A percentile compares a stretch with the other conserved stretches of the same genome.
Conservation (phyloP, 805 yeast species). For the Sugiyamaella valdiviana region DNA sequence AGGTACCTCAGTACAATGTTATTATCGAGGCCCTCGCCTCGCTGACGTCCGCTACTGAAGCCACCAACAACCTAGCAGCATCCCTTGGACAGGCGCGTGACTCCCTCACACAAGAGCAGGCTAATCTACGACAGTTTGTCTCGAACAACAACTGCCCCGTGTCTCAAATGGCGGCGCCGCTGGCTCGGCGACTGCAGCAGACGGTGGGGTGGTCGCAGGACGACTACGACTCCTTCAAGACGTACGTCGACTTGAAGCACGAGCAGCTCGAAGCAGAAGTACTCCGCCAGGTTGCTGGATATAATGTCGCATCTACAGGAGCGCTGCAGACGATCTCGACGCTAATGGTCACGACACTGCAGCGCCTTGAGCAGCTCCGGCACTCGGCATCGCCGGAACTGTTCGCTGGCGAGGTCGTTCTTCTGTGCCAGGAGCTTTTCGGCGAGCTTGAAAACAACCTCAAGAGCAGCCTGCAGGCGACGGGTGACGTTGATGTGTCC, state of each 20-base stretch:
- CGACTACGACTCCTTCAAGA: slow-evolving; percentile 13
- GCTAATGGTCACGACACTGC: slow-evolving; percentile 1
- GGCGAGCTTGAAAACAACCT: not conserved
- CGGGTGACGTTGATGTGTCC: not conserved
- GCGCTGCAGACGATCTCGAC: slow-evolving; percentile 6
- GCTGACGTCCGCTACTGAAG: not conserved
- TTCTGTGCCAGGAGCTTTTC: slow-evolving; percentile 3
- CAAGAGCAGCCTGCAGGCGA: not conserved
- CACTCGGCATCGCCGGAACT: not conserved
- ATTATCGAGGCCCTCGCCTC: not conserved
- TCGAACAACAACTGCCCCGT: not conserved
- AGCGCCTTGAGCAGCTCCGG: not conserved
- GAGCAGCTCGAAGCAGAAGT: slow-evolving; percentile 6
- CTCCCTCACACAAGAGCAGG: slow-evolving; percentile 9
- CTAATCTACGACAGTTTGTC: slow-evolving; percentile 4
- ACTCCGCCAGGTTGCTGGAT: not conserved
- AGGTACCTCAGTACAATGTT: slow-evolving; percentile 3
- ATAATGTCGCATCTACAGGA: not conserved
- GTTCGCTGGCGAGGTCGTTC: slow-evolving; percentile 1
- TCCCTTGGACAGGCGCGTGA: not conserved
- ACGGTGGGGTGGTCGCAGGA: slow-evolving; percentile 18
- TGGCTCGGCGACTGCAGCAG: slow-evolving; percentile 13
- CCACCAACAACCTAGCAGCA: not conserved
- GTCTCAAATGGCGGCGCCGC: not conserved
- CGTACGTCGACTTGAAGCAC: slow-evolving; percentile 11